A percentile compares a stretch with the other conserved stretches of the same genome.
phyloP scores from a whole-genome alignment of 2,329 filamentous ascomycete species.

The Neurospora crassa region DNA sequence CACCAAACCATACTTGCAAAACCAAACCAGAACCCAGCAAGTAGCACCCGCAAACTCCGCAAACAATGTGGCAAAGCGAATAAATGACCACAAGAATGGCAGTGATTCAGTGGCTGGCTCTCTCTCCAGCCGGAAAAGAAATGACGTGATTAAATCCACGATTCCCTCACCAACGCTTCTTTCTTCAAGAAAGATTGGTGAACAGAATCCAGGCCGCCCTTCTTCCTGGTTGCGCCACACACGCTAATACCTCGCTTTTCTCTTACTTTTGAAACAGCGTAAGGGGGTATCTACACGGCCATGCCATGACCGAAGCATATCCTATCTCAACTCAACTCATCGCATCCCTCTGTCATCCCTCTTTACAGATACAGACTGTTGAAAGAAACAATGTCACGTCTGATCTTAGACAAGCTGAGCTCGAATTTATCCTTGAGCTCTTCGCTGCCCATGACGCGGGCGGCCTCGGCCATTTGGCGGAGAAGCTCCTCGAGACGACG shows the following conservation, averaged over 20 bases:
- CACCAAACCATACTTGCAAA: not conserved
- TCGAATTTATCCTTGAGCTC: constrained; percentile 92
- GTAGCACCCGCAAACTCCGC: not conserved
- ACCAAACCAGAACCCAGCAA: not conserved
- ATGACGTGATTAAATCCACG: not conserved
- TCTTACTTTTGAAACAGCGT: not conserved
- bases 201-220: not conserved
- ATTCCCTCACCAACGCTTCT: not conserved
- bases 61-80: not conserved
- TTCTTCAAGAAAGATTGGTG: not conserved
- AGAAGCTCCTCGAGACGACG: constrained; percentile 88
- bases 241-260: not conserved
- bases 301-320: not conserved
- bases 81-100: not conserved
- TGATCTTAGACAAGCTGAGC: constrained; percentile 71
- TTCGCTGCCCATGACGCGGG: constrained; percentile 96
- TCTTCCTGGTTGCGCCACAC: not conserved
- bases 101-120: not conserved
- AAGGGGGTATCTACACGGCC: not conserved
- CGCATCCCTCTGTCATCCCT: not conserved
- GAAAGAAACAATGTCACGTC: constrained; percentile 70
- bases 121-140: not conserved
- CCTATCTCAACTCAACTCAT: not conserved
- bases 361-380: constrained; percentile 21
- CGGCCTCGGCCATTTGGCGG: constrained; percentile 88